Evolutionary conservation across 225 moss, liverwort and hornwort genomes (phyloP).

Genomic region (Sphagnum contortum): DNA sequence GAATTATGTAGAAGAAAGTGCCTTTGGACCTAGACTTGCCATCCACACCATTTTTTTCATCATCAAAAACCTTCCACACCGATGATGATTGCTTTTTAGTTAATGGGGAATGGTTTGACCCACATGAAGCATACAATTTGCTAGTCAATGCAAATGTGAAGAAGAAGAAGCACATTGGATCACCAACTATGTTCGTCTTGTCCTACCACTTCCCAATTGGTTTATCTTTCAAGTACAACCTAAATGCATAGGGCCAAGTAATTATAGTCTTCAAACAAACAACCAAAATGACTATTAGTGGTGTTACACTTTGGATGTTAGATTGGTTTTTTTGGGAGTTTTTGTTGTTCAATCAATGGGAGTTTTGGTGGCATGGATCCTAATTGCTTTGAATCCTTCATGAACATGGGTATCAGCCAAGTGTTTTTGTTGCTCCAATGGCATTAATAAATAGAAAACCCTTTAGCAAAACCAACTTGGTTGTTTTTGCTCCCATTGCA

Average conservation of each 20-base stretch:
- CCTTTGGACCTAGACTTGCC: constrained; percentile 68
- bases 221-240: constrained; percentile 56
- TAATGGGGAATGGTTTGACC: constrained; percentile 71
- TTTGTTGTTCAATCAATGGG: too few relatives aligned
- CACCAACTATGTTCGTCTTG: constrained; percentile 68
- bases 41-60: constrained; percentile 74
- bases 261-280: neutral
- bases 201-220: constrained; percentile 73
- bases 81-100: constrained; percentile 28
- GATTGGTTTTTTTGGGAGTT: too few relatives aligned
- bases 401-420: constrained; percentile 81
- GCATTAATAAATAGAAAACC: constrained; percentile 46
- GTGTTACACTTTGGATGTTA: too few relatives aligned
- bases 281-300: too few relatives aligned
- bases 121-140: constrained; percentile 61
- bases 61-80: constrained; percentile 51
- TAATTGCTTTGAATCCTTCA: too few relatives aligned
- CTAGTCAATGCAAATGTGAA: constrained; percentile 51
- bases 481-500: constrained; percentile 75
- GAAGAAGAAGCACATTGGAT: constrained; percentile 50
- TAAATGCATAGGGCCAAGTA: constrained; percentile 72
- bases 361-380: too few relatives aligned
- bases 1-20: constrained; percentile 74
- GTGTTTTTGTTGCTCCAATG: constrained; percentile 83
- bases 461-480: constrained; percentile 74